phyloP scores from a whole-genome alignment of 1,284 basidiomycete genomes.

The Clitocybe nebularis region DNA sequence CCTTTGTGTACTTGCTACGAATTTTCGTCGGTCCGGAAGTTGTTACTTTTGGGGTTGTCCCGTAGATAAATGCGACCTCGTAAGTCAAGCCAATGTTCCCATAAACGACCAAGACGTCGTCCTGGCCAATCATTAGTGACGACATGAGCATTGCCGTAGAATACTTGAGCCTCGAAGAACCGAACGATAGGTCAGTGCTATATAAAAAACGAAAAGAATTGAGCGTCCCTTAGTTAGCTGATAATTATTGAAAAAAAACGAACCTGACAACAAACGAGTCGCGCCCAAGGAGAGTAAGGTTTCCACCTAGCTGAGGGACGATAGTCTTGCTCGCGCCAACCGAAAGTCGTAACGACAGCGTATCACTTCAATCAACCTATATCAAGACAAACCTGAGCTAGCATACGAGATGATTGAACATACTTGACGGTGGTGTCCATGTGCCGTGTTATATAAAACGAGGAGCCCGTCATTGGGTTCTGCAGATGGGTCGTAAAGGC shows the following conservation, averaged over 20 bases:
- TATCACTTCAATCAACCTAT: too few species aligned
- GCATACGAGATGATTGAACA: neutral
- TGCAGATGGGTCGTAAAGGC: conserved; percentile 47
- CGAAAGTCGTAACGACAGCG: conserved; percentile 9
- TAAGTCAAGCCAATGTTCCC: conserved; percentile 13
- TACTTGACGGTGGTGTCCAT: conserved; percentile 15
- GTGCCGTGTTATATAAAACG: conserved; percentile 59
- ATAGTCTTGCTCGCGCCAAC: conserved; percentile 12
- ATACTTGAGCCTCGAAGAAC: conserved; percentile 13
- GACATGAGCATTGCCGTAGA: conserved; percentile 17
- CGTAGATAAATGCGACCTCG: conserved; percentile 11
- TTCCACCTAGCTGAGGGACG: conserved; percentile 12
- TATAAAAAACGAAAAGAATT: too few species aligned
- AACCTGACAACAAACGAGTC: too few species aligned
- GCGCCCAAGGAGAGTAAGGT: conserved; percentile 12
- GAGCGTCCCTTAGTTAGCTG: too few species aligned
- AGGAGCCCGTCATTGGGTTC: conserved; percentile 48
- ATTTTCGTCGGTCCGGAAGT: conserved; percentile 9
- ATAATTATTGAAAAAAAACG: conserved; percentile 8
- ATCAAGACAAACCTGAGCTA: too few species aligned
- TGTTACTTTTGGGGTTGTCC: conserved; percentile 3
- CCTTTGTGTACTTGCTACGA: conserved; percentile 10
- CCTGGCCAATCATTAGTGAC: conserved; percentile 11
- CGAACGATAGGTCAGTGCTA: conserved; percentile 13
- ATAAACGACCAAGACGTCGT: conserved; percentile 15